These are phyloP conservation scores for Hordeum pubiflorum DNA, from an alignment of 202 grass and related monocot genomes.

Conservation along the genomic window DNA sequence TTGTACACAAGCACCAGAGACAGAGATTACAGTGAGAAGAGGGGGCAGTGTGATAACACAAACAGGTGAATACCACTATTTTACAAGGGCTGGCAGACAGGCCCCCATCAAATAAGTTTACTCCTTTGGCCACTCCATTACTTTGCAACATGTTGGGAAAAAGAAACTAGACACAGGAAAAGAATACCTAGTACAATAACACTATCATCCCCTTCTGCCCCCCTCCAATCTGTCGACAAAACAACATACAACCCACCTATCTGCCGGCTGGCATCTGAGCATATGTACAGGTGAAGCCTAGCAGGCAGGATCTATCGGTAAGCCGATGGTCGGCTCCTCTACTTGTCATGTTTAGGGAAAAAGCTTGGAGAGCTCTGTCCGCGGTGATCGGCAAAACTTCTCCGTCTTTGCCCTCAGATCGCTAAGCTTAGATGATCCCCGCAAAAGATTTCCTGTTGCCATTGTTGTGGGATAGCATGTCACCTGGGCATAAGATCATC, in stretches of 20 bases:
- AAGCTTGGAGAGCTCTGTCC: constrained; percentile 18
- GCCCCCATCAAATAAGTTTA: constrained; percentile 3
- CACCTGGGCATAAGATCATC: background rate
- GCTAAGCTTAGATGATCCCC: constrained; percentile 4
- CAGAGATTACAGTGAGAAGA: constrained; percentile 22
- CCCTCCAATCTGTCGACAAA: constrained; percentile 21
- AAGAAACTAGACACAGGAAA: constrained; percentile 42
- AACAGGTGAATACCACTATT: constrained; percentile 17
- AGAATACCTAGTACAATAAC: constrained; percentile 65
- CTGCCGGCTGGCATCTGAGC: constrained; percentile 41
- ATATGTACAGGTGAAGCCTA: constrained; percentile 49
- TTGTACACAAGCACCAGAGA: constrained; percentile 31
- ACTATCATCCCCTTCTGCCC: constrained; percentile 11
- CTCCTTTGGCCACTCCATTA: constrained; percentile 20
- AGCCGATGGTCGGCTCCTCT: constrained; percentile 15
- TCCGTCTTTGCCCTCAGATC: background rate
- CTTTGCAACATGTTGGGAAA: constrained; percentile 14
- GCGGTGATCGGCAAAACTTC: constrained; percentile 11
- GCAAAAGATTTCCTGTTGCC: constrained; percentile 4
- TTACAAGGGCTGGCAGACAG: constrained; percentile 21
- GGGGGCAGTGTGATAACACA: background rate
- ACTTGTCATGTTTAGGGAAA: constrained; percentile 26
- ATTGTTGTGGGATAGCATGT: constrained; percentile 5
- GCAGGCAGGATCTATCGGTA: constrained; percentile 12
- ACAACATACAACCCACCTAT: constrained; percentile 26